These are phyloP conservation scores for Kluyveromyces sp. DNA, from an alignment of 1,139 yeast genomes.

Conservation along the genomic window DNA sequence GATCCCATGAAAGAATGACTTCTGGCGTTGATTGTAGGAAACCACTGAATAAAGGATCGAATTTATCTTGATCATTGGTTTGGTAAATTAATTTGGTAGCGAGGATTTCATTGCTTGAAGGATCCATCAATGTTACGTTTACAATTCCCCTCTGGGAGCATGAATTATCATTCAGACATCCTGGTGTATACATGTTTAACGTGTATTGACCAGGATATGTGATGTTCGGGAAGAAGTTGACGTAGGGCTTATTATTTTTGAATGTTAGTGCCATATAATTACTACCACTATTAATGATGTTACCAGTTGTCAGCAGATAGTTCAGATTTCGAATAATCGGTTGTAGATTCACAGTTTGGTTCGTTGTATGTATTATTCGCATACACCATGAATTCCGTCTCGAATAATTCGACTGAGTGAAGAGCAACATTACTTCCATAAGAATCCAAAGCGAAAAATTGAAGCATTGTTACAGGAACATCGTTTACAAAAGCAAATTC, in stretches of 20 bases:
- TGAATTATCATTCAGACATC: slow-evolving; percentile 63
- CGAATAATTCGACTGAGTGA: slow-evolving; percentile 66
- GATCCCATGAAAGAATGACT: slow-evolving; percentile 40
- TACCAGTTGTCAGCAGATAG: slow-evolving; percentile 24
- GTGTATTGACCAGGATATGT: slow-evolving; percentile 70
- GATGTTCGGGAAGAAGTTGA: slow-evolving; percentile 62
- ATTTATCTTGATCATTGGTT: slow-evolving; percentile 71
- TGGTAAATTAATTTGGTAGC: slow-evolving; percentile 50
- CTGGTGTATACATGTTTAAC: slow-evolving; percentile 73
- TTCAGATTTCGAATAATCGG: slow-evolving; percentile 32
- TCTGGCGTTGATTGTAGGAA: slow-evolving; percentile 52
- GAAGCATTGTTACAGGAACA: slow-evolving; percentile 53
- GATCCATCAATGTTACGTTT: slow-evolving; percentile 53
- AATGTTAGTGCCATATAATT: slow-evolving; percentile 31
- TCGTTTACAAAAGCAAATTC: slow-evolving; percentile 77
- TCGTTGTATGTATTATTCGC: slow-evolving; percentile 72
- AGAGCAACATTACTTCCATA: slow-evolving; percentile 65
- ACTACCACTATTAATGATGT: slow-evolving; percentile 15
- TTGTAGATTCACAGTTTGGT: slow-evolving; percentile 45
- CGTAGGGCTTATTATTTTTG: slow-evolving; percentile 32
- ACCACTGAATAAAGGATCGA: slow-evolving; percentile 71
- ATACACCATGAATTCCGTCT: slow-evolving; percentile 53
- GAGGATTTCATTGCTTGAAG: slow-evolving; percentile 34
- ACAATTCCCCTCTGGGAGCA: slow-evolving; percentile 70
- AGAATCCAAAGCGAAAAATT: slow-evolving; percentile 60